Evolutionary conservation across 1,284 basidiomycete genomes (phyloP).

Genomic region (Cutaneotrichosporon daszewskae): DNA sequence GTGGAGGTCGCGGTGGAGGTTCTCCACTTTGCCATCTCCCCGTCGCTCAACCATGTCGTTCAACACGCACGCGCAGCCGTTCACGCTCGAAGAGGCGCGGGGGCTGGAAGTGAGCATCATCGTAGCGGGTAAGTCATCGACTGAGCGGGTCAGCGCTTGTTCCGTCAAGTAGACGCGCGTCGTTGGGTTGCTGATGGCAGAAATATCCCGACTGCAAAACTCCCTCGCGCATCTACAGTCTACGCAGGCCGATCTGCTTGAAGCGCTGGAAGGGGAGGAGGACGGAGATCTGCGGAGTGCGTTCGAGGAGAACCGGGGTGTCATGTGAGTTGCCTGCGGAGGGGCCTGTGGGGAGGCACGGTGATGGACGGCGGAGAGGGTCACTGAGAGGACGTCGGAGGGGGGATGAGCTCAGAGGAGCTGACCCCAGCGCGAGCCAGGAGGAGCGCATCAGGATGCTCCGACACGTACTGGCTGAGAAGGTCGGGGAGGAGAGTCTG

Average conservation of each 20-base stretch:
- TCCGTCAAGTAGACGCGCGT: not conserved
- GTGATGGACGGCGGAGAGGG: too few relatives aligned
- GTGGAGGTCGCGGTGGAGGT: not conserved
- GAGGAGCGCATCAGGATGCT: constrained; percentile 34
- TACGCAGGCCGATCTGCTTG: constrained; percentile 59
- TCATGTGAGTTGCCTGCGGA: constrained; percentile 54
- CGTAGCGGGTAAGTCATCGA: constrained; percentile 56
- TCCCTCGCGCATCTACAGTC: constrained; percentile 60
- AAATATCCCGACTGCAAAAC: constrained; percentile 67
- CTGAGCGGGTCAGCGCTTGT: not conserved
- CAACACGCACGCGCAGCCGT: constrained; percentile 59
- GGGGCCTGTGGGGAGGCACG: too few relatives aligned
- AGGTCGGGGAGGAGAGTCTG: constrained; percentile 32
- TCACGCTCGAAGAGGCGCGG: constrained; percentile 63
- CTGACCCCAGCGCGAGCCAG: constrained; percentile 31
- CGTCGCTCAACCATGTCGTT: constrained; percentile 1
- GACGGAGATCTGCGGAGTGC: constrained; percentile 52
- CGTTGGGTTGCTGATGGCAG: constrained; percentile 46
- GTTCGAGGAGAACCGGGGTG: constrained; percentile 54
- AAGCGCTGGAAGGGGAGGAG: constrained; percentile 46
- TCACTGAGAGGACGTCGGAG: too few relatives aligned
- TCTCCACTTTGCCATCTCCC: not conserved
- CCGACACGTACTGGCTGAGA: constrained; percentile 28
- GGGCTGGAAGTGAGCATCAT: constrained; percentile 62
- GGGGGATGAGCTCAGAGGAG: not conserved